A percentile compares a stretch with the other conserved stretches of the same genome.
Evolutionary conservation across 331 rosid species (phyloP).

Genomic region (Cucumis variabilis): DNA sequence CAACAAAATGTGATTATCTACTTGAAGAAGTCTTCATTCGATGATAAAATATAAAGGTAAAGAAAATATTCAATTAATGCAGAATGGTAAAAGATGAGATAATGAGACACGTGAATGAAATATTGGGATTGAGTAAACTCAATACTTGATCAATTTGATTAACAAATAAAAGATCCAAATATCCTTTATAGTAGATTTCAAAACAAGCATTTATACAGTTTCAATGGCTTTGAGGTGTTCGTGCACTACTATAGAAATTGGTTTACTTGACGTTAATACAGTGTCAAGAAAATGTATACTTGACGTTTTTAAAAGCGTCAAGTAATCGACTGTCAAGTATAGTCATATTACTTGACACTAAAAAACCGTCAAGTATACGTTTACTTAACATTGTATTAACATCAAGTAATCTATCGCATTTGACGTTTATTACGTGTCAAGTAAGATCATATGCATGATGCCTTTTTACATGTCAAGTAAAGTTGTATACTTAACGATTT

Average conservation of each 20-base stretch:
- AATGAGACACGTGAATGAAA: not conserved
- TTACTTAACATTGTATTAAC: too few relatives aligned
- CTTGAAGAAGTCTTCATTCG: not conserved
- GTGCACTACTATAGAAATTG: not conserved
- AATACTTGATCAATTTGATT: not conserved
- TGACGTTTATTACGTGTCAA: too few relatives aligned
- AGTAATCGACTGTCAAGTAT: too few relatives aligned
- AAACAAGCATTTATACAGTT: slow-evolving; percentile 6
- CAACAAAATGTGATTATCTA: not conserved
- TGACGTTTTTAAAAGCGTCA: too few relatives aligned
- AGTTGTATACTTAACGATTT: too few relatives aligned
- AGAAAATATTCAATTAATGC: slow-evolving; percentile 2
- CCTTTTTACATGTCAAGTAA: too few relatives aligned
- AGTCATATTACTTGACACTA: too few relatives aligned
- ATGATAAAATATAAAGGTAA: not conserved
- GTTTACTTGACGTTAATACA: too few relatives aligned
- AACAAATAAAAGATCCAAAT: not conserved
- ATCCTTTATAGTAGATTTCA: not conserved
- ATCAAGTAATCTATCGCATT: too few relatives aligned
- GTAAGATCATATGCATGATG: too few relatives aligned
- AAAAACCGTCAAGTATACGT: too few relatives aligned
- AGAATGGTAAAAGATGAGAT: not conserved
- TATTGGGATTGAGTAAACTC: not conserved
- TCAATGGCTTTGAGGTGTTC: slow-evolving; percentile 5
- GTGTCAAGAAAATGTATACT: too few relatives aligned